These are phyloP conservation scores for Neurospora africana DNA, from an alignment of 495 filamentous ascomycete genomes.

Conservation along the genomic window DNA sequence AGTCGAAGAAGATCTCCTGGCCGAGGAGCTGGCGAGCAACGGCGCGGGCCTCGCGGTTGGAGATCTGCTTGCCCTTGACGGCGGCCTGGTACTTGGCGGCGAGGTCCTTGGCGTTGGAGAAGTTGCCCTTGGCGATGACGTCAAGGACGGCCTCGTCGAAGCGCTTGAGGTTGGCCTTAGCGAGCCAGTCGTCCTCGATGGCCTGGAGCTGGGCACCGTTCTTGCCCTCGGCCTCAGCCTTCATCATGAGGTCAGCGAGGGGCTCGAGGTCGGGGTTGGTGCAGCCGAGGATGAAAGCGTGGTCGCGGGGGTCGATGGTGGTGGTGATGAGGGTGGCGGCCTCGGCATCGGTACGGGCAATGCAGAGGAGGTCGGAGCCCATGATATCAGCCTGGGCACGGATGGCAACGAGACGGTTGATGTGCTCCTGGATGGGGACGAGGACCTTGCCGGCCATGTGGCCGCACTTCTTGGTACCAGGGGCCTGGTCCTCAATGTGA, in stretches of 20 bases:
- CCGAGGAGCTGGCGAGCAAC: constrained; percentile 78
- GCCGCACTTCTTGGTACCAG: constrained; percentile 97
- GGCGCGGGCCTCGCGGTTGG: constrained; percentile 69
- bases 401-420: constrained; percentile 95
- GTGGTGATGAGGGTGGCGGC: constrained; percentile 95
- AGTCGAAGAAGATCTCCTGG: constrained; percentile 79
- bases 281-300: constrained; percentile 80
- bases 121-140: constrained; percentile 51
- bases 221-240: constrained; percentile 76
- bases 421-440: constrained; percentile 94
- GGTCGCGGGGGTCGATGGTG: constrained; percentile 90
- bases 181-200: constrained; percentile 82
- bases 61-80: constrained; percentile 61
- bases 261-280: constrained; percentile 81
- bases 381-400: constrained; percentile 97
- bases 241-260: constrained; percentile 82
- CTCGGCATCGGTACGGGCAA: constrained; percentile 94
- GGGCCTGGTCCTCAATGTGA: constrained; percentile 97
- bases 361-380: constrained; percentile 79
- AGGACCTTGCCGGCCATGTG: constrained; percentile 99
- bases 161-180: constrained; percentile 76
- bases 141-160: constrained; percentile 85
- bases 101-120: constrained; percentile 56
- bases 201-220: constrained; percentile 70
- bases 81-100: constrained; percentile 52